Evolutionary conservation across 495 filamentous ascomycete species (phyloP), one percentile per base, ranked within the genome.

Genomic region (Talaromyces liani): DNA sequence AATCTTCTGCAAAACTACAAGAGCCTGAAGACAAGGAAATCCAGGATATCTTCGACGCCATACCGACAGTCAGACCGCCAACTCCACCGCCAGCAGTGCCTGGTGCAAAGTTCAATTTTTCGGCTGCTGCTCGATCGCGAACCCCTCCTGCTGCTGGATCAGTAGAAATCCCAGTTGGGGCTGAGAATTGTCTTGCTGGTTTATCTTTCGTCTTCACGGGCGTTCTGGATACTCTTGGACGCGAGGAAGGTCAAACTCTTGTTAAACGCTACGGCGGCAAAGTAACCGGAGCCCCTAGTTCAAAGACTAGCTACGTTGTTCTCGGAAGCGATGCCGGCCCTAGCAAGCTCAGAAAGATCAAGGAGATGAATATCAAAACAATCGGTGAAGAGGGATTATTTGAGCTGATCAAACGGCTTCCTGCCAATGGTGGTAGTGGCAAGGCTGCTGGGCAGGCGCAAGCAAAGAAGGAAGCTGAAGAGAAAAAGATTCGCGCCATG

Each of bases 201-300:
- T 78, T 98, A 63, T 86, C 87, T 0, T 99, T 99, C 68, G 94
- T 99, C n/a, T 99, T 99, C 65, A 98, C 94, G 14, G 94, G 94
- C 24, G 77, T 96, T 20, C 79, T 97, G 33, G 83, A 90, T 41
- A 87, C 82, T 0, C 78, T 97, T 55, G 88, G 87, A 27, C 86
- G 94, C 60, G 89, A 92, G n/a, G 91, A 95, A 63, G 95, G 87
- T 25, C 90, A 93, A 64, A 85, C 83, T 33, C 77, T 99, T 5
- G 91, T 98, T 24, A 98, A 98, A 71, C 85, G 87, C 62, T 91
- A 97, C 74, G 95, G 94, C 49, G 94, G 95, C 22, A 97, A 96
- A 73, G 85, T 95, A 45, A 96, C 88, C 10, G 73, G 73, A n/a
- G 88, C 84, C 1, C 94, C 94, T 34, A 97, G 92, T 68, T 87